Evolutionary conservation across 2,329 filamentous ascomycete species (phyloP), one percentile per base, ranked within the genome.

Genomic region (Colletotrichum orchidophilum): DNA sequence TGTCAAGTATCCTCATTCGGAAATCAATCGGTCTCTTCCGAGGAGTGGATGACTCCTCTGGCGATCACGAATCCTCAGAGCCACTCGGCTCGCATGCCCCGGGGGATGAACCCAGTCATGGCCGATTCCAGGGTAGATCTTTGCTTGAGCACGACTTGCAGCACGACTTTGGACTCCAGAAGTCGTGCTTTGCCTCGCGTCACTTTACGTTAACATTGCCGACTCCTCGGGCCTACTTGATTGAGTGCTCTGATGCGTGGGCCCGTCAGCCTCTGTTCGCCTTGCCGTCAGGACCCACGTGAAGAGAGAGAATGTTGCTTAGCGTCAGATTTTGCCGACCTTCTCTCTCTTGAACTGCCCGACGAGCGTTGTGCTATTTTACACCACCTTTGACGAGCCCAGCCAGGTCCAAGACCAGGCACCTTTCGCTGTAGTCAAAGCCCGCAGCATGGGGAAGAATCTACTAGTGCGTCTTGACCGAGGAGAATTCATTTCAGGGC

Each of bases 31-130:
- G 29, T 39, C 31, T 27, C 59, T 27, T 62, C 58, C 64, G 64
- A 59, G 26, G 42, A 33, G 64, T 58, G 68, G 64, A 29, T 68
- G 49, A n/a, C 12, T 33, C 27, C 15, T 24, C 27, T 35, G 53
- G 54, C 35, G 68, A 63, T 61, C 53, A 57, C 52, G n/a, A 9
- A 29, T 24, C 35, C 39, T 39, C 35, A 49, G 65, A 53, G 35
- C 53, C 59, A 69, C 65, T 69, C 65, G 33, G 58, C 53, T 59
- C 42, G 64, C 64, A 27, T 63, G 53, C 65, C 64, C 64, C 54
- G 53, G 29, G 26, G 21, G 24, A 63, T 54, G 64, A 58, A 46
- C 24, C 69, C 33, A 35, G 42, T 26, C 21, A n/a, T 53, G 15
- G 46, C 24, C 27, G 26, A 59, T 35, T 70, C 15, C 29, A 33